Evolutionary conservation across 805 yeast species (phyloP).

Genomic region (Sugiyamaella americana): DNA sequence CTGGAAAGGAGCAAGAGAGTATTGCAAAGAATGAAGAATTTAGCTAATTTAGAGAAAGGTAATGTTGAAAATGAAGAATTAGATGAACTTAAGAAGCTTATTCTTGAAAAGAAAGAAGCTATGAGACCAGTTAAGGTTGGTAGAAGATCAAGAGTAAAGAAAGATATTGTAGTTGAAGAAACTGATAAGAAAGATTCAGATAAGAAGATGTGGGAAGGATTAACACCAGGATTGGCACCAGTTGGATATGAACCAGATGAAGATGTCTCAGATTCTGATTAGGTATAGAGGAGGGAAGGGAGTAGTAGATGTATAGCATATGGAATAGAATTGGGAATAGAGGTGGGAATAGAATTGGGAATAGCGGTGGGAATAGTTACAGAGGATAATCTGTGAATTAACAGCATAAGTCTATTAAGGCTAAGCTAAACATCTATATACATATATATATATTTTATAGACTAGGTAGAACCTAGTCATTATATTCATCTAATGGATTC

Average conservation of each 20-base stretch:
- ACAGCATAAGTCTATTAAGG: too few relatives aligned
- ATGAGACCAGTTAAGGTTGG: background rate
- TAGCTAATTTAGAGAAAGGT: slow-evolving; percentile 13
- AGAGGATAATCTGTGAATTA: too few relatives aligned
- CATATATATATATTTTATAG: too few relatives aligned
- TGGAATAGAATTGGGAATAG: too few relatives aligned
- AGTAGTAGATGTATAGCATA: too few relatives aligned
- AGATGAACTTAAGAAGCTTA: slow-evolving; percentile 9
- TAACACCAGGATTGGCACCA: slow-evolving; percentile 28
- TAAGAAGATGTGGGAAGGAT: slow-evolving; percentile 13
- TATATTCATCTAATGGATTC: background rate
- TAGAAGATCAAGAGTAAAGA: background rate
- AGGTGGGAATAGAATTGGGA: too few relatives aligned
- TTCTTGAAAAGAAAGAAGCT: slow-evolving; percentile 3
- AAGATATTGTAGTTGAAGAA: background rate
- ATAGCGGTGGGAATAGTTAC: too few relatives aligned
- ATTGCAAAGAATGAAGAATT: background rate
- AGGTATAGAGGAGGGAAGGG: too few relatives aligned
- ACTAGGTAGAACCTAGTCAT: background rate
- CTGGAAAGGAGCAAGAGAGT: background rate
- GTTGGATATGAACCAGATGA: slow-evolving; percentile 23
- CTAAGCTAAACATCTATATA: too few relatives aligned
- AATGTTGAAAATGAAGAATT: slow-evolving; percentile 9
- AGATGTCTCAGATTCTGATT: slow-evolving; percentile 15
- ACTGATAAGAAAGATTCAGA: background rate